Evolutionary conservation across 2,329 filamentous ascomycete species (phyloP), one percentile per base, ranked within the genome.

Genomic region (Aureobasidium melanogenum): DNA sequence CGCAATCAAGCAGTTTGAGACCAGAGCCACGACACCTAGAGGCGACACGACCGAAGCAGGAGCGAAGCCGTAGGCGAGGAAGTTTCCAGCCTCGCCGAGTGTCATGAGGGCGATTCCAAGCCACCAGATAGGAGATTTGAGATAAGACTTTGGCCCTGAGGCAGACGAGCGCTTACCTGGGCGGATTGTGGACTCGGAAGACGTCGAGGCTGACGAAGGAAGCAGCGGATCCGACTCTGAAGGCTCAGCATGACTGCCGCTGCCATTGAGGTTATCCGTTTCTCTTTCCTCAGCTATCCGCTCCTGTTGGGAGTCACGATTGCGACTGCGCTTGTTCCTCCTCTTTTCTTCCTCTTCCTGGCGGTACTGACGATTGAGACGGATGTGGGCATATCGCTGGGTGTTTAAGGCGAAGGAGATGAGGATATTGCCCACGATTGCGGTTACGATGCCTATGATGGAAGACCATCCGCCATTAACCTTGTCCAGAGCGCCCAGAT

Each of bases 41-140:
- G 94, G 94, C 36, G 92, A 97, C 44, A 99, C 94, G 68, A 99
- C 97, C 15, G 94, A 97, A 8, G 94, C 94, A 3, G 94, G 94
- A 32, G 94, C 94, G 72, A 99, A 99, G 26, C 94, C 94, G 70
- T 99, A 99, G 0, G 94, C 94, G 65, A 99, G 78, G 71, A 99
- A 99, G 73, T 99, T 99, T 56, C 94, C 94, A 71, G 89, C 88
- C 77, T 99, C 94, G 62, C 94, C 94, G 26, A 96, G 77, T 0
- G 87, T 91, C 84, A 99, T 99, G 63, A 99, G 80, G 17, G 95
- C 82, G 66, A 97, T 93, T 22, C 94, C 94, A 34, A 87, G 77
- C 94, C 94, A 99, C 94, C 94, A 99, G 71, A 94, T 97, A 1
- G 91, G 91, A 38, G 91, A 96, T 65, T 85, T 86, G 63, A 99